phyloP scores from a whole-genome alignment of 495 filamentous ascomycete genomes.

The Xylaria intraflava region DNA sequence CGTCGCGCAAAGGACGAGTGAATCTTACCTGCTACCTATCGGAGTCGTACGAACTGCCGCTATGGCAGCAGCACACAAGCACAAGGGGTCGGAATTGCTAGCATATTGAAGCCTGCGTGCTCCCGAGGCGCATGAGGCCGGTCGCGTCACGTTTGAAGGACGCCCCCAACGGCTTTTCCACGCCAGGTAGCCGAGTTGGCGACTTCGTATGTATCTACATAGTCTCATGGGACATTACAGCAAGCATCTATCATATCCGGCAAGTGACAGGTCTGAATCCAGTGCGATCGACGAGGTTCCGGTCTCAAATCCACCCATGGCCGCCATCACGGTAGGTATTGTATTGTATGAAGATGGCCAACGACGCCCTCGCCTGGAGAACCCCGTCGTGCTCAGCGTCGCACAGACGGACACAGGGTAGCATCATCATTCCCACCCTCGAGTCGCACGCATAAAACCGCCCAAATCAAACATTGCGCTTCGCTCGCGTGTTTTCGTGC shows the following conservation, averaged over 20 bases:
- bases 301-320: neutral
- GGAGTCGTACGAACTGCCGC: neutral
- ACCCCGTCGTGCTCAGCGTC: neutral
- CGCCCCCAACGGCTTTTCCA: neutral
- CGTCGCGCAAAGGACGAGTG: neutral
- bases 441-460: neutral
- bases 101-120: neutral
- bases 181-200: neutral
- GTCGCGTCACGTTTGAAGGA: neutral
- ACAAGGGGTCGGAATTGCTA: neutral
- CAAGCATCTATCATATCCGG: neutral
- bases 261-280: constrained; percentile 5
- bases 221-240: too few species aligned
- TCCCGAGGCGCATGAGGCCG: constrained; percentile 1
- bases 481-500: neutral
- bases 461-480: constrained; percentile 1
- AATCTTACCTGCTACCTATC: neutral
- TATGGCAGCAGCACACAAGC: neutral
- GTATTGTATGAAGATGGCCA: too few species aligned
- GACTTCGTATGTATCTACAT: too few species aligned
- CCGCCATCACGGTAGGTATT: too few species aligned
- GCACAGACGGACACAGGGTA: neutral
- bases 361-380: too few species aligned
- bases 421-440: neutral
- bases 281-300: neutral